Base-by-base conservation (phyloP, 768 basidiomycete genomes). In the Boletus edulis region DNA sequence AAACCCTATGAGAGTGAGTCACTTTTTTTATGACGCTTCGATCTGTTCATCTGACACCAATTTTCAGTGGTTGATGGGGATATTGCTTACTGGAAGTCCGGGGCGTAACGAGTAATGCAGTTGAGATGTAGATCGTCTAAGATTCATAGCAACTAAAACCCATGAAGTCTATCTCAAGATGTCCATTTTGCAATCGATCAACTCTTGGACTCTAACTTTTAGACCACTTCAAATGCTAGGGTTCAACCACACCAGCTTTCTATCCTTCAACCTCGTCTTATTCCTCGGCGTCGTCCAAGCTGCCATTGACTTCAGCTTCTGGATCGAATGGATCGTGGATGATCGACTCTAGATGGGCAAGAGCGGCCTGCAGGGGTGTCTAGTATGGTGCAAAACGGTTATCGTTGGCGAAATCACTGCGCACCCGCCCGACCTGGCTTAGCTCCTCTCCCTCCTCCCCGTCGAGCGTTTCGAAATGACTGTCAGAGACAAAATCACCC, bases 1-100 rank as follows among this genome's bases (percentile, higher is more conserved):
- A 98, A 98, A 72, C 90, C 94, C 3, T 99, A 95, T 69, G 94
- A 96, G 73, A 93, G 91, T 92, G 58, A 62, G 89, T 79, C 14
- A 10, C 5, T 12, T 46, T 12, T 46, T 43, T 6, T 14, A 14
- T 20, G 22, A 32, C 31, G 32, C 34, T 49, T 32, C 17, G 38
- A 41, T 11, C n/a, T 45, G 55, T 38, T 55, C 13, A 48, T 60
- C 20, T 38, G 57, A 54, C 55, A 47, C 43, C 37, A 7, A 37
- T 42, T 39, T 38, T 5, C 48, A 90, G 91, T 93, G 90, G 63
- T 86, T 20, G 91, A 94, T 62, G 91, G 91, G 27, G 91, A 94
- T 62, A 94, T 94, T 67, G 91, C 90, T 1, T 92, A 93, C 75
- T 95, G 93, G 93, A 94, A 94, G 69, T 68, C 86, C 41, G 91